Conservation (phyloP, 2,329 filamentous ascomycete species). For the Pyricularia grisea region DNA sequence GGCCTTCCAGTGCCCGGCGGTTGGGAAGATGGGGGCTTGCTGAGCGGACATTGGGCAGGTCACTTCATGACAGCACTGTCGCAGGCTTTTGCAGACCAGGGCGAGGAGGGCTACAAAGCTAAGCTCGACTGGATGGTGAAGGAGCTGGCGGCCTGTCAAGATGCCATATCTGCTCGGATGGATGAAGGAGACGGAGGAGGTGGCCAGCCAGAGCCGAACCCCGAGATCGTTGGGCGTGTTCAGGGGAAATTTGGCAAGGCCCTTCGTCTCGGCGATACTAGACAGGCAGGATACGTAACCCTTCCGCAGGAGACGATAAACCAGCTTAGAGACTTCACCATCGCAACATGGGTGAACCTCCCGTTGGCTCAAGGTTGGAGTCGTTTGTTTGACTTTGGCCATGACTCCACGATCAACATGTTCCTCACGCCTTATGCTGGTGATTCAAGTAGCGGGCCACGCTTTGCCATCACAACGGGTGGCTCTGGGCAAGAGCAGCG, state of each 20-base stretch:
- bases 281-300: slow-evolving; percentile 10
- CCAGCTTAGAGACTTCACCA: slow-evolving; percentile 13
- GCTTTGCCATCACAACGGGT: slow-evolving; percentile 13
- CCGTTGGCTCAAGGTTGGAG: slow-evolving; percentile 8
- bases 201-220: not conserved
- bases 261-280: slow-evolving; percentile 6
- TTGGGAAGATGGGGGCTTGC: slow-evolving; percentile 24
- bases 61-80: slow-evolving; percentile 22
- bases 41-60: slow-evolving; percentile 23
- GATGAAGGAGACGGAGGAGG: slow-evolving; percentile 5
- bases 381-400: slow-evolving; percentile 14
- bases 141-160: slow-evolving; percentile 19
- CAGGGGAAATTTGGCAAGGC: slow-evolving; percentile 12
- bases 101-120: slow-evolving; percentile 18
- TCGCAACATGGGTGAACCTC: slow-evolving; percentile 13
- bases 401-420: slow-evolving; percentile 11
- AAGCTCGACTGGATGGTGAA: slow-evolving; percentile 24
- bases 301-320: slow-evolving; percentile 14
- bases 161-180: slow-evolving; percentile 20
- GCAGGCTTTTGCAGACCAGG: slow-evolving; percentile 22
- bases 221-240: slow-evolving; percentile 9
- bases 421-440: slow-evolving; percentile 11
- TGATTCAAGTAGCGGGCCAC: slow-evolving; percentile 6
- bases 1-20: slow-evolving; percentile 18
- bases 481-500: slow-evolving; percentile 10